Conservation (phyloP, 2,329 filamentous ascomycete genomes). For the Fusarium solani-melongenae region DNA sequence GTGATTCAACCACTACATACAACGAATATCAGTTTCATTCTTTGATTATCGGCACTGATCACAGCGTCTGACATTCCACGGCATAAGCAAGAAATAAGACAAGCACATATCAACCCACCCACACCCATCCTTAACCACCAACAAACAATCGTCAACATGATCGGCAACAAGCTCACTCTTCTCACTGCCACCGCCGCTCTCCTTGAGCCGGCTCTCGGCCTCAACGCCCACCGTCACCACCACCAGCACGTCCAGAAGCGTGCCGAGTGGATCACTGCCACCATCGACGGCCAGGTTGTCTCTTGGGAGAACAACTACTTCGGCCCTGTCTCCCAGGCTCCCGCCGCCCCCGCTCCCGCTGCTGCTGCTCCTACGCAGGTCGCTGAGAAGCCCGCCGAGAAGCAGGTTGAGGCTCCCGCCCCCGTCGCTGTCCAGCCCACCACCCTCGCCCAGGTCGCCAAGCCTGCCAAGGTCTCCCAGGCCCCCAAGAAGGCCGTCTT, state of each 20-base stretch:
- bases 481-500: neutral
- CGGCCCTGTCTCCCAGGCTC: conserved; percentile 40
- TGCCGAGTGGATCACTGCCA: conserved; percentile 61
- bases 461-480: conserved; percentile 29
- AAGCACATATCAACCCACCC: conserved; percentile 9
- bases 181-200: conserved; percentile 58
- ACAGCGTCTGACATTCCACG: conserved; percentile 16
- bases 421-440: conserved; percentile 28
- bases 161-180: conserved; percentile 54
- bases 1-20: conserved; percentile 25
- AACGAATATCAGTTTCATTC: conserved; percentile 28
- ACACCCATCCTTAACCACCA: neutral
- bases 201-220: conserved; percentile 56
- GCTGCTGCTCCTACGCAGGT: conserved; percentile 33
- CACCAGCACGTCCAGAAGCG: conserved; percentile 59
- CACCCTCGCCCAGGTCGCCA: conserved; percentile 41
- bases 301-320: conserved; percentile 69
- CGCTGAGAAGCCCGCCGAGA: conserved; percentile 12
- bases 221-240: conserved; percentile 53
- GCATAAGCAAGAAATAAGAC: conserved; percentile 17
- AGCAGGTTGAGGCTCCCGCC: conserved; percentile 12
- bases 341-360: conserved; percentile 27
- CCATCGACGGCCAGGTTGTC: conserved; percentile 67
- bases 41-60: conserved; percentile 19
- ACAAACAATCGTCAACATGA: conserved; percentile 50